Evolutionary conservation across 768 basidiomycete genomes (phyloP).

Genomic region (Termitomyces heimii): DNA sequence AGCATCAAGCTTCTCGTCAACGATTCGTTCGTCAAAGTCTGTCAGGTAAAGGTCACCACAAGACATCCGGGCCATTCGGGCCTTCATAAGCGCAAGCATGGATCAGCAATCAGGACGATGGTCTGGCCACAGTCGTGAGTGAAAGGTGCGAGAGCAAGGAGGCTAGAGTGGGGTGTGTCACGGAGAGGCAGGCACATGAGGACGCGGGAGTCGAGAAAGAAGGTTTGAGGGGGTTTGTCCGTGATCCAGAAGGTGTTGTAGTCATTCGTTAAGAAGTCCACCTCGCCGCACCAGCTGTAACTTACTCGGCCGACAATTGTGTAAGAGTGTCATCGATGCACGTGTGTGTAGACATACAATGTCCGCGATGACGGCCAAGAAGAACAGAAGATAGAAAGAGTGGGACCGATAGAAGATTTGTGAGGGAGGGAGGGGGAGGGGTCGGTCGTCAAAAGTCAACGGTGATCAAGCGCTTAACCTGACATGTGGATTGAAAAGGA

Average conservation of each 20-base stretch:
- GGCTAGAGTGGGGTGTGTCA: slow-evolving; percentile 13
- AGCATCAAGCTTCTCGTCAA: slow-evolving; percentile 25
- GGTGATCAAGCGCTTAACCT: slow-evolving; percentile 39
- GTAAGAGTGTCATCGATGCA: slow-evolving; percentile 14
- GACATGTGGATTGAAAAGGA: slow-evolving; percentile 12
- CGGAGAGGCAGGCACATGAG: slow-evolving; percentile 7
- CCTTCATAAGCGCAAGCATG: slow-evolving; percentile 10
- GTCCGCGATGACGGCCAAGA: slow-evolving; percentile 20
- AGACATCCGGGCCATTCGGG: slow-evolving; percentile 5
- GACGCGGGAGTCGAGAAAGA: slow-evolving; percentile 9
- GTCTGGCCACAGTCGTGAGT: slow-evolving; percentile 28
- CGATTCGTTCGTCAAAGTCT: slow-evolving; percentile 12
- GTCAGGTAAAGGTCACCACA: slow-evolving; percentile 8
- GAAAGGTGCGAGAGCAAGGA: slow-evolving; percentile 16
- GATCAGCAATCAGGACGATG: slow-evolving; percentile 21
- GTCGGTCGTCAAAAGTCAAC: slow-evolving; percentile 13
- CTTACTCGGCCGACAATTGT: slow-evolving; percentile 20
- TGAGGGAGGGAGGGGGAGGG: slow-evolving; percentile 6
- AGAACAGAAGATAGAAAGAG: slow-evolving; percentile 9
- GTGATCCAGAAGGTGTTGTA: slow-evolving; percentile 14
- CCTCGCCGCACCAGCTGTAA: slow-evolving; percentile 21
- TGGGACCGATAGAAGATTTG: slow-evolving; percentile 11
- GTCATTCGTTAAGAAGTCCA: slow-evolving; percentile 19
- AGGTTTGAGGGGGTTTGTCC: too few relatives aligned
- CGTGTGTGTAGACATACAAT: slow-evolving; percentile 28